phyloP scores from a whole-genome alignment of 2,329 filamentous ascomycete genomes.

The Scopulariopsis brevicaulis region DNA sequence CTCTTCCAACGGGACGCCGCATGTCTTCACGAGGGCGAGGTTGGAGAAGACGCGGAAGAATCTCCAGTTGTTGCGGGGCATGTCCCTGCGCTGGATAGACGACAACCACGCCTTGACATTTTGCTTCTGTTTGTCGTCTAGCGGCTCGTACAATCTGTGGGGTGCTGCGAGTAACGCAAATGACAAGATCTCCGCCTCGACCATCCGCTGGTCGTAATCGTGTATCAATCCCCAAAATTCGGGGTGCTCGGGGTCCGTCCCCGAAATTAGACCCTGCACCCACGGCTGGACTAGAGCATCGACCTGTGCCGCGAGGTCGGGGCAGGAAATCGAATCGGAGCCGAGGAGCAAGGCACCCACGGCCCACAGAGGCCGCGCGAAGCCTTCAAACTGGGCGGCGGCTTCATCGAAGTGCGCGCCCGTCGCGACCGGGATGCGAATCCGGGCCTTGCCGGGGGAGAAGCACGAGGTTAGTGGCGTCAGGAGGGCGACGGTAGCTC shows the following conservation, averaged over 20 bases:
- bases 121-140: slow-evolving; percentile 15
- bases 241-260: slow-evolving; percentile 18
- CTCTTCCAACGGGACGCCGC: slow-evolving; percentile 20
- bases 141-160: slow-evolving; percentile 17
- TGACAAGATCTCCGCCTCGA: slow-evolving; percentile 38
- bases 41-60: slow-evolving; percentile 41
- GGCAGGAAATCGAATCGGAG: not conserved
- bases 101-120: slow-evolving; percentile 29
- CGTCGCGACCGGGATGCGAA: slow-evolving; percentile 23
- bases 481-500: slow-evolving; percentile 21
- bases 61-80: slow-evolving; percentile 37
- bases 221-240: slow-evolving; percentile 36
- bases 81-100: slow-evolving; percentile 28
- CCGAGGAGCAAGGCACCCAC: slow-evolving; percentile 30
- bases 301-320: not conserved
- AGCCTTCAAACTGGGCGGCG: slow-evolving; percentile 33
- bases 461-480: slow-evolving; percentile 19
- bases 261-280: slow-evolving; percentile 17
- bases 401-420: slow-evolving; percentile 29
- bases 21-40: slow-evolving; percentile 28
- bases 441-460: slow-evolving; percentile 20
- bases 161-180: slow-evolving; percentile 34
- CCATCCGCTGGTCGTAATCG: slow-evolving; percentile 38
- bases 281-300: slow-evolving; percentile 11
- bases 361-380: slow-evolving; percentile 25